These are phyloP conservation scores for Lactarius trivialis DNA, from an alignment of 768 basidiomycete species.

Conservation along the genomic window DNA sequence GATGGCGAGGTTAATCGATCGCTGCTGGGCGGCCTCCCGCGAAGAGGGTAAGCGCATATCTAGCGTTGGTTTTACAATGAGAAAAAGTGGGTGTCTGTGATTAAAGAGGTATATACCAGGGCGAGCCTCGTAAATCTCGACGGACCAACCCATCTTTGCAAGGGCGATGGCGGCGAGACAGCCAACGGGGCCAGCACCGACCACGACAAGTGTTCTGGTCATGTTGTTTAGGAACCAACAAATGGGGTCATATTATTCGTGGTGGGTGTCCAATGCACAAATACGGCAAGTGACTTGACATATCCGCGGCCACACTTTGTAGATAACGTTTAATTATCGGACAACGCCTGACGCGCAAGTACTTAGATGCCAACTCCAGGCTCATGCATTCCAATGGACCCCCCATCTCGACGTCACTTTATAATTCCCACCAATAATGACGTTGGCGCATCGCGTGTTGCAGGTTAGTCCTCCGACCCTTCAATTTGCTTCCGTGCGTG, in stretches of 20 bases:
- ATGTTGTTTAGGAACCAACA: not conserved
- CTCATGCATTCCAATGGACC: not conserved
- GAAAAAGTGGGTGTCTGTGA: conserved; percentile 1
- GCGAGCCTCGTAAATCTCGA: conserved; percentile 73
- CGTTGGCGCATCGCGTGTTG: conserved; percentile 36
- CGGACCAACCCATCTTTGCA: conserved; percentile 80
- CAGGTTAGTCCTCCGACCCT: conserved; percentile 8
- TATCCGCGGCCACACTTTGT: not conserved
- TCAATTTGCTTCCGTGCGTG: conserved; percentile 13
- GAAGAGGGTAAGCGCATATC: conserved; percentile 72
- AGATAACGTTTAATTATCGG: too few relatives aligned
- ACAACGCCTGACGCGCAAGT: too few relatives aligned
- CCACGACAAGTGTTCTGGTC: conserved; percentile 46
- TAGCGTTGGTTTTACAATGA: conserved; percentile 26
- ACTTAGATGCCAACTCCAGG: not conserved
- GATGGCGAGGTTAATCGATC: conserved; percentile 95
- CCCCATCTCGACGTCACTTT: conserved; percentile 23
- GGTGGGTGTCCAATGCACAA: not conserved
- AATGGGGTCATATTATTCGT: not conserved
- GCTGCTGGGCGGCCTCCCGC: conserved; percentile 57
- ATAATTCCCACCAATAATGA: conserved; percentile 41
- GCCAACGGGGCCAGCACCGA: conserved; percentile 93
- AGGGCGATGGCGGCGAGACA: conserved; percentile 84
- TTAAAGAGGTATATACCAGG: conserved; percentile 44
- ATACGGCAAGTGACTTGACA: not conserved